Percentiles rank a stretch among this genome's conserved stretches.
Evolutionary conservation across 345 rosid genomes (phyloP).

Genomic region (Linum tenue): DNA sequence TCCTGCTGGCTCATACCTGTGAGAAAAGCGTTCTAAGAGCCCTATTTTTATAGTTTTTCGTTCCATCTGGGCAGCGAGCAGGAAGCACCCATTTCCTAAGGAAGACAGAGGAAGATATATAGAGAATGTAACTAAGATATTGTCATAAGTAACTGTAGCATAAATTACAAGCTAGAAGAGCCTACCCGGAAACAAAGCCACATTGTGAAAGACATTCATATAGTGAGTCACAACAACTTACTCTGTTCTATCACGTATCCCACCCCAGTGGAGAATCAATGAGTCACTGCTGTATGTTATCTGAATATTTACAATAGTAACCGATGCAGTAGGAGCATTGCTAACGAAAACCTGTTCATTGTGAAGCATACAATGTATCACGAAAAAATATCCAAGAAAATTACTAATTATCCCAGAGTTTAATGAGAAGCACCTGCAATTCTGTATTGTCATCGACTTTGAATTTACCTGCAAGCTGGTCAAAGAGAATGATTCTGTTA

Average conservation of each 20-base stretch:
- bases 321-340: constrained; percentile 31
- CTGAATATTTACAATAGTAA: constrained; percentile 46
- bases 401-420: constrained; percentile 1
- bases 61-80: constrained; percentile 65
- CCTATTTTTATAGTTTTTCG: constrained; percentile 70
- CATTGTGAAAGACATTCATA: constrained; percentile 6
- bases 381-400: not conserved
- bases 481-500: constrained; percentile 25
- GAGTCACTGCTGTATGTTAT: constrained; percentile 49
- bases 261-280: constrained; percentile 92
- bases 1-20: constrained; percentile 39
- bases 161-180: not conserved
- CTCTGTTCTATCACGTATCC: constrained; percentile 53
- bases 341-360: constrained; percentile 56
- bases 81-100: constrained; percentile 88
- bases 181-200: constrained; percentile 1
- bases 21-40: constrained; percentile 89
- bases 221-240: constrained; percentile 29
- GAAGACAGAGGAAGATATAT: constrained; percentile 14
- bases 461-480: constrained; percentile 64
- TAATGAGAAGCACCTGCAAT: constrained; percentile 49
- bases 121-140: not conserved
- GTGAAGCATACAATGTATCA: constrained; percentile 15
- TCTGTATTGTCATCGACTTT: constrained; percentile 67
- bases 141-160: constrained; percentile 8